Base-by-base conservation (phyloP, 805 yeast genomes). In the Saccharomycopsis sp. region DNA sequence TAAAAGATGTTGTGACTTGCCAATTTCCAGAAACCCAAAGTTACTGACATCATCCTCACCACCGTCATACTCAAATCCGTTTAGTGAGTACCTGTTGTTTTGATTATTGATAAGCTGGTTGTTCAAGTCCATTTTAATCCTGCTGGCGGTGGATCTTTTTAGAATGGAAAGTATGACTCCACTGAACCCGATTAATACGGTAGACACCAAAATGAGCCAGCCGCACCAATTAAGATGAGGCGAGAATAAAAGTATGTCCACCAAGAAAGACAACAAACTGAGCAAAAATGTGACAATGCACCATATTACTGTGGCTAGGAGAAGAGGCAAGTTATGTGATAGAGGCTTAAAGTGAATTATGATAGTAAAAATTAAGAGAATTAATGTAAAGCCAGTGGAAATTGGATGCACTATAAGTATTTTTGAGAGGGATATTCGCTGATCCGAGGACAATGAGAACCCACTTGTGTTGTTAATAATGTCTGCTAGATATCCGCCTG, bases 171-270 rank as follows among this genome's bases (percentile, higher is more conserved):
- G 19, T 44, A 44, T 44, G 3, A 44, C 12, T 5, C 8, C 49
- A 44, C 22, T 12, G 49, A 44, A 5, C 7, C 49, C 49, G 22
- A 44, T 44, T 7, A 44, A 44, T 44, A 44, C 49, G 19, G 49
- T 44, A 7, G 49, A n/a, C 7, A 44, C 49, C 12, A 44, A 17
- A 44, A 44, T 17, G 8, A 44, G 19, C 49, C 49, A 44, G 19
- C 49, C 49, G 19, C 19, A 44, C 49, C 49, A 44, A 17, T 44
- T 44, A 7, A 44, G 22, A 44, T 44, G 49, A 44, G 49, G 49
- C 7, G 49, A 44, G 22, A 44, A 44, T 17, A 44, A 12, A 7
- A 44, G 22, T 44, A 44, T 44, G 12, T 44, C 49, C 19, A 44
- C 22, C 22, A 44, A 44, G 49, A 44, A 44, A 44, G 49, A 17